A percentile compares a stretch with the other conserved stretches of the same genome.
Conservation (phyloP, 2,329 filamentous ascomycete genomes). For the Teratosphaeria pseudoeucalypti region DNA sequence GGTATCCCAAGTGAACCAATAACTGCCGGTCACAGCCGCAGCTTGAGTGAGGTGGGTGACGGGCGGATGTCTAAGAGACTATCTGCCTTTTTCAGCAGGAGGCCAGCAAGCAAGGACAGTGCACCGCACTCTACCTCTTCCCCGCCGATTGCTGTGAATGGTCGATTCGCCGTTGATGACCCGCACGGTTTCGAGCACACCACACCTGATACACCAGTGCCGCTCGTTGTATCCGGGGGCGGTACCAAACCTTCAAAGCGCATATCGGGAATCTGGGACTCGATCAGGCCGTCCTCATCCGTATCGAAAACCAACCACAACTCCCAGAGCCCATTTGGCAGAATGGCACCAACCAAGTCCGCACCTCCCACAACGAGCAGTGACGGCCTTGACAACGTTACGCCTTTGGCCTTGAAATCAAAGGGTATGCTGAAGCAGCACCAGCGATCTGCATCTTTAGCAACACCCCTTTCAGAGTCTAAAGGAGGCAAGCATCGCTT, state of each 20-base stretch:
- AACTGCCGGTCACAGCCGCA: neutral
- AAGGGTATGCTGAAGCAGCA: slow-evolving; percentile 14
- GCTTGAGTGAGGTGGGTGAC: slow-evolving; percentile 3
- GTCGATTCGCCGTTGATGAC: neutral
- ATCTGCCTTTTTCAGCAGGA: slow-evolving; percentile 16
- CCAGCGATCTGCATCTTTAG: slow-evolving; percentile 17
- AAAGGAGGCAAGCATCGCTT: slow-evolving; percentile 33
- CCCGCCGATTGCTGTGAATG: slow-evolving; percentile 5
- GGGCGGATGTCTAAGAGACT: slow-evolving; percentile 4
- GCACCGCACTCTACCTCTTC: neutral
- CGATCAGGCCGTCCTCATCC: slow-evolving; percentile 10
- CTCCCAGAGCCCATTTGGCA: slow-evolving; percentile 2
- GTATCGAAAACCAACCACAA: slow-evolving; percentile 2
- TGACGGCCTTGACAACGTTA: neutral
- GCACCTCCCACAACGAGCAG: neutral
- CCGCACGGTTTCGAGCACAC: neutral
- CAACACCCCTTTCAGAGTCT: slow-evolving; percentile 13
- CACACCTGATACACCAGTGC: neutral
- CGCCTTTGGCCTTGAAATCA: slow-evolving; percentile 9
- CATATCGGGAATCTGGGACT: slow-evolving; percentile 12
- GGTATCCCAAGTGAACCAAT: neutral
- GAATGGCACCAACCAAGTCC: neutral
- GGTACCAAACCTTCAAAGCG: slow-evolving; percentile 2
- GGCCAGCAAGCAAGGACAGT: neutral
- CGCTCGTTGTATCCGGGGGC: neutral